Conservation (phyloP, 768 basidiomycete genomes). For the Termitomyces sp. region DNA sequence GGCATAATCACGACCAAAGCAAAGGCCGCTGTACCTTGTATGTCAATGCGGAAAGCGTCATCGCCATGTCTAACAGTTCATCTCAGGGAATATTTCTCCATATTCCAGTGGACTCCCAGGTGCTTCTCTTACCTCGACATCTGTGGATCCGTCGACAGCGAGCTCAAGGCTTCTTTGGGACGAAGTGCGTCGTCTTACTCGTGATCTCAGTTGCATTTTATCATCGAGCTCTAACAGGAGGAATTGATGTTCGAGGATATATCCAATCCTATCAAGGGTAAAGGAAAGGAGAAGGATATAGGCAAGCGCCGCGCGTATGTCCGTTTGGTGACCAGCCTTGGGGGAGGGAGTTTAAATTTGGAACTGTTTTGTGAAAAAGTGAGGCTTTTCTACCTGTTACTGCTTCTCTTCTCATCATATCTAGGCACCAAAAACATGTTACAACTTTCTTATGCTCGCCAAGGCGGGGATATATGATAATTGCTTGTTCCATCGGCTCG, state of each 20-base stretch:
- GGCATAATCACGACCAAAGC: slow-evolving; percentile 34
- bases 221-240: slow-evolving; percentile 44
- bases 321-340: slow-evolving; percentile 89
- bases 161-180: slow-evolving; percentile 90
- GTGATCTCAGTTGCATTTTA: not conserved
- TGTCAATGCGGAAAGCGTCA: slow-evolving; percentile 14
- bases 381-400: not conserved
- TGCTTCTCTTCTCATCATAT: not conserved
- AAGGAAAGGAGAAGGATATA: slow-evolving; percentile 90
- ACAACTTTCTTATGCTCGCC: slow-evolving; percentile 96
- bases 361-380: slow-evolving; percentile 90
- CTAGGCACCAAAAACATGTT: slow-evolving; percentile 98
- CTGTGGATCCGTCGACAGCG: slow-evolving; percentile 66
- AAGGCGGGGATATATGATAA: slow-evolving; percentile 86
- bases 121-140: slow-evolving; percentile 91
- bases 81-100: slow-evolving; percentile 82
- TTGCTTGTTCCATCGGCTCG: slow-evolving; percentile 85
- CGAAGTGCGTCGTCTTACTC: slow-evolving; percentile 45
- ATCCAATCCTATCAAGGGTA: slow-evolving; percentile 70
- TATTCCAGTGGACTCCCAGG: slow-evolving; percentile 87
- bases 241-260: slow-evolving; percentile 98
- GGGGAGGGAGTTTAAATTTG: slow-evolving; percentile 76
- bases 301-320: slow-evolving; percentile 92
- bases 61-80: not conserved
- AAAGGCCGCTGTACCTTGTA: slow-evolving; percentile 66